Base-by-base conservation (phyloP, 495 filamentous ascomycete genomes). In the Xylaria curta region DNA sequence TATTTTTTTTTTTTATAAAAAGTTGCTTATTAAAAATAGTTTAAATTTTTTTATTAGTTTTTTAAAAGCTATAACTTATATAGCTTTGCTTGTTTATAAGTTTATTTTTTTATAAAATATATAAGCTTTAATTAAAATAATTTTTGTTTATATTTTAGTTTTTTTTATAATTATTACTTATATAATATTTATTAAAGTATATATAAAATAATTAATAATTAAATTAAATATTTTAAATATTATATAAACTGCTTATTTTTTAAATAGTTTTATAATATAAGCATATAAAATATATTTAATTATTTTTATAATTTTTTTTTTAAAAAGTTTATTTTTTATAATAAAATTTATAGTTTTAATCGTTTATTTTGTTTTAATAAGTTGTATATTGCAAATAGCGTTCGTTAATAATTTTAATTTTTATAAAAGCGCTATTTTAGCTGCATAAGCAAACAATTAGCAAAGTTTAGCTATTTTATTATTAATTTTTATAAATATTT, bases 221-320 rank as follows among this genome's bases (percentile, higher is more conserved):
- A 58, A 64, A 10, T 13, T 64, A 44, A 64, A 24, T 6, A 42
- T 19, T 64, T 42, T 7, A 44, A 64, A 64, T 5, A 64, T 64
- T 24, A 64, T 24, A 24, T 46, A 64, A 24, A 64, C 12, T 42
- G 10, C 44, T 64, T 42, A 64, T 64, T 44, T 44, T 46, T 64
- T 64, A 33, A 58, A 19, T 19, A 58, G 15, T 58, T 58, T 58
- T 58, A 58, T 19, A 3, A 13, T n/a, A 36, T 59, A 59, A 59
- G n/a, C 3, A 31, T 59, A 7, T 36, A 59, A 59, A 31, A n/a
- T 59, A 36, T 17, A 7, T 59, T 59, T 59, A 59, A 59, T 59
- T 6, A 36, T 59, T 59, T 59, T 59, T 36, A 28, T 17, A 3
- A 31, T 58, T 58, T 21, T 7, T 21, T 31, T 58, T 58, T 53